A percentile compares a stretch with the other conserved stretches of the same genome.
Conservation (phyloP, 1,139 yeast genomes). For the Debaryomycetaceae sp. region DNA sequence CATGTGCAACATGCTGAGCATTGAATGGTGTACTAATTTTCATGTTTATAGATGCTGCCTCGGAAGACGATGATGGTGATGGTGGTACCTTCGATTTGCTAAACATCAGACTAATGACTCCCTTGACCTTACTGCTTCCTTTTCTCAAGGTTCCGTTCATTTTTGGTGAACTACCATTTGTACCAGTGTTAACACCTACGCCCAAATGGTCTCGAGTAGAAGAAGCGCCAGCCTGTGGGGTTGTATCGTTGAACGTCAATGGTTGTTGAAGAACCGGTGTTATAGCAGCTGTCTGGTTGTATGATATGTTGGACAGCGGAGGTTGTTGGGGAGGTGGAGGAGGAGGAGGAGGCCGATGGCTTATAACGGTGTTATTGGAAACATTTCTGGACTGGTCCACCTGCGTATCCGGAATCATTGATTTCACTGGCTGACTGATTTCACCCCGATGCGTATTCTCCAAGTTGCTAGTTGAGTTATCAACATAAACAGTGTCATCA, state of each 20-base stretch:
- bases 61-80: conserved; percentile 13
- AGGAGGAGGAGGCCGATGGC: conserved; percentile 1
- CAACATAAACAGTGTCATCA: conserved; percentile 8
- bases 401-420: not conserved
- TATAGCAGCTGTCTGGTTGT: conserved; percentile 32
- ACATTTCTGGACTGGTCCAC: conserved; percentile 8
- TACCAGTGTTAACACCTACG: conserved; percentile 17
- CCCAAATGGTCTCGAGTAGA: conserved; percentile 27
- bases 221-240: conserved; percentile 13
- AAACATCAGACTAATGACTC: conserved; percentile 42
- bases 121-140: conserved; percentile 37
- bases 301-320: conserved; percentile 9
- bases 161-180: conserved; percentile 10
- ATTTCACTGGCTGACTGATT: not conserved
- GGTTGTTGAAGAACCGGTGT: conserved; percentile 29
- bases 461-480: conserved; percentile 7
- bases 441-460: not conserved
- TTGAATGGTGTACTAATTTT: conserved; percentile 87
- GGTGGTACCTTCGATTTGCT: conserved; percentile 22
- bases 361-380: conserved; percentile 8
- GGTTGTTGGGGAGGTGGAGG: conserved; percentile 9
- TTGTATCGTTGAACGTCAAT: conserved; percentile 10
- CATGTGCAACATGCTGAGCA: conserved; percentile 89
- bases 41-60: conserved; percentile 37
- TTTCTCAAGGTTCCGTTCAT: conserved; percentile 25